Evolutionary conservation across 108 stramenopile genomes (phyloP).

Genomic region (Pseudonitzschia multistriata): DNA sequence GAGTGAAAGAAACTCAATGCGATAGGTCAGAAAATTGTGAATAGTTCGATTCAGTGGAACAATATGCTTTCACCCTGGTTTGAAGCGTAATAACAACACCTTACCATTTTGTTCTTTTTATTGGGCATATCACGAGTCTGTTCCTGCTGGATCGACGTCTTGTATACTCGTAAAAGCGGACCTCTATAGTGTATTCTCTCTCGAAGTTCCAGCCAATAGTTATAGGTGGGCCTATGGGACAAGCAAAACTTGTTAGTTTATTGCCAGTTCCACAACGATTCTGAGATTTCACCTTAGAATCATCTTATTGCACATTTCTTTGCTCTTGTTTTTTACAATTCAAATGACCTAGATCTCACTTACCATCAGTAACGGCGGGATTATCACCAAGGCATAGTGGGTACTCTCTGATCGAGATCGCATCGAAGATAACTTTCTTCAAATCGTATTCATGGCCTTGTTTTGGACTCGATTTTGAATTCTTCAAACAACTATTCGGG

Average conservation of each 20-base stretch:
- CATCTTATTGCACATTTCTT: neutral
- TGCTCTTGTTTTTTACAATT: neutral
- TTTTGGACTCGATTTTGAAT: neutral
- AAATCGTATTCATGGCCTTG: neutral
- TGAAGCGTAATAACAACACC: neutral
- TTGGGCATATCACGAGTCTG: constrained; percentile 12
- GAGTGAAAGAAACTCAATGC: too few species aligned
- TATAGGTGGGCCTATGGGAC: constrained; percentile 22
- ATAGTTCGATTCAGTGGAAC: too few species aligned
- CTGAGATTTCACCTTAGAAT: too few species aligned
- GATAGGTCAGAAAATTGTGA: too few species aligned
- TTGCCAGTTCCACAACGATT: too few species aligned
- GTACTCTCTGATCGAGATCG: constrained; percentile 23
- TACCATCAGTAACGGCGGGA: constrained; percentile 23
- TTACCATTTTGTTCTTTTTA: constrained; percentile 21
- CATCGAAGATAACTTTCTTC: constrained; percentile 39
- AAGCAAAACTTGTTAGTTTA: neutral
- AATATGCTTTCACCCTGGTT: neutral
- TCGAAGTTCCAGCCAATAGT: constrained; percentile 25
- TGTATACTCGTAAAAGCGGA: constrained; percentile 23
- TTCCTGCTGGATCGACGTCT: constrained; percentile 12
- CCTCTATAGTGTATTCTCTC: constrained; percentile 15
- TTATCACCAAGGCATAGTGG: constrained; percentile 30
- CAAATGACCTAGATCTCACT: neutral
- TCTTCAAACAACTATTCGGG: neutral